Evolutionary conservation across 2,329 filamentous ascomycete species (phyloP).

Genomic region (Cadophora sp.): DNA sequence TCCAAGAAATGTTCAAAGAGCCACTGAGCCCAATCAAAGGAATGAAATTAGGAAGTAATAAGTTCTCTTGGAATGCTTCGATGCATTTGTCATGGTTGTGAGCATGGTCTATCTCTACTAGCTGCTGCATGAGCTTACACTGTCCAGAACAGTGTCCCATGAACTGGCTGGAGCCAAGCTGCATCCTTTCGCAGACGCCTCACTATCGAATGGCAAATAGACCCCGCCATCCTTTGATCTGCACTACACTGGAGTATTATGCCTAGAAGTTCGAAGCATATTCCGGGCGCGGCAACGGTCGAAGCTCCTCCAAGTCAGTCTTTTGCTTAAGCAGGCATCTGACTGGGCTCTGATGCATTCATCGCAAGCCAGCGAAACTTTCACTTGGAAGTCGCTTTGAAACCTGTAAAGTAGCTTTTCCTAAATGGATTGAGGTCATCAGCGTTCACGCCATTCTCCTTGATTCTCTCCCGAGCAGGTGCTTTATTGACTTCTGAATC

Average conservation of each 20-base stretch:
- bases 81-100: neutral
- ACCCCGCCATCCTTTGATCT: too few relatives aligned
- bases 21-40: neutral
- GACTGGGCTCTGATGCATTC: neutral
- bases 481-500: slow-evolving; percentile 59
- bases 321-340: neutral
- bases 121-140: neutral
- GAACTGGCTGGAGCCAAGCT: neutral
- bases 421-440: slow-evolving; percentile 74
- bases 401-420: slow-evolving; percentile 54
- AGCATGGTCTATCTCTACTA: too few relatives aligned
- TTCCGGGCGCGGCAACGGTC: too few relatives aligned
- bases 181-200: neutral
- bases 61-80: neutral
- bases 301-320: neutral
- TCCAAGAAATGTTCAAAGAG: too few relatives aligned
- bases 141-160: too few relatives aligned
- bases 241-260: too few relatives aligned
- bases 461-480: slow-evolving; percentile 40
- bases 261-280: too few relatives aligned
- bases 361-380: neutral
- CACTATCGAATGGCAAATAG: neutral
- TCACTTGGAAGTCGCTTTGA: slow-evolving; percentile 42
- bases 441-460: slow-evolving; percentile 56
- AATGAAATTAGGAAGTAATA: neutral